Evolutionary conservation across 2,329 filamentous ascomycete species (phyloP).

Genomic region (Colletotrichum tofieldiae): DNA sequence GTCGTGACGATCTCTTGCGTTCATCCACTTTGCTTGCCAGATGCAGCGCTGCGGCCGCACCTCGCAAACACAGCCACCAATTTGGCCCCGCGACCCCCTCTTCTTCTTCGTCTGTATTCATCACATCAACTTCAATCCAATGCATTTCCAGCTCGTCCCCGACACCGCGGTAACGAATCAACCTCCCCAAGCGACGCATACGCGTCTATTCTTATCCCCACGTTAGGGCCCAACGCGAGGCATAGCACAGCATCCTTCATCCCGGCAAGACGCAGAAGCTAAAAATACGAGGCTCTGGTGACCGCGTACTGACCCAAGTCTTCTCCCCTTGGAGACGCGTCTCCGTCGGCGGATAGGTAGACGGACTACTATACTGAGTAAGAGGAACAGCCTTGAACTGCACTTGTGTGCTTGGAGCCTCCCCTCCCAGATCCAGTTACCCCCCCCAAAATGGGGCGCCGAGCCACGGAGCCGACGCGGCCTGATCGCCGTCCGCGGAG

Average conservation of each 20-base stretch:
- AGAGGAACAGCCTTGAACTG: background rate
- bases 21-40: background rate
- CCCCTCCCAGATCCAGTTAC: background rate
- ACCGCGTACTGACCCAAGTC: background rate
- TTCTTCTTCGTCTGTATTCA: background rate
- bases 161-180: constrained; percentile 54
- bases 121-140: background rate
- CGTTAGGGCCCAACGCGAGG: background rate
- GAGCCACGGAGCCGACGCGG: constrained; percentile 40
- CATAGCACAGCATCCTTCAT: background rate
- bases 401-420: background rate
- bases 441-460: constrained; percentile 10
- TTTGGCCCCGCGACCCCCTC: background rate
- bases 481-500: constrained; percentile 15
- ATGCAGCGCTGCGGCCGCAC: constrained; percentile 21
- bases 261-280: background rate
- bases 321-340: background rate
- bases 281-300: background rate
- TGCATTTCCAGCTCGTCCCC: constrained; percentile 44
- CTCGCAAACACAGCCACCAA: constrained; percentile 24
- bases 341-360: background rate
- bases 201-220: constrained; percentile 9
- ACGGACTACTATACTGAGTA: too few relatives aligned
- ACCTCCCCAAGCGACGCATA: constrained; percentile 7
- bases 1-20: background rate